Conservation (phyloP, 768 basidiomycete genomes). For the Panaeolus papilionaceus region DNA sequence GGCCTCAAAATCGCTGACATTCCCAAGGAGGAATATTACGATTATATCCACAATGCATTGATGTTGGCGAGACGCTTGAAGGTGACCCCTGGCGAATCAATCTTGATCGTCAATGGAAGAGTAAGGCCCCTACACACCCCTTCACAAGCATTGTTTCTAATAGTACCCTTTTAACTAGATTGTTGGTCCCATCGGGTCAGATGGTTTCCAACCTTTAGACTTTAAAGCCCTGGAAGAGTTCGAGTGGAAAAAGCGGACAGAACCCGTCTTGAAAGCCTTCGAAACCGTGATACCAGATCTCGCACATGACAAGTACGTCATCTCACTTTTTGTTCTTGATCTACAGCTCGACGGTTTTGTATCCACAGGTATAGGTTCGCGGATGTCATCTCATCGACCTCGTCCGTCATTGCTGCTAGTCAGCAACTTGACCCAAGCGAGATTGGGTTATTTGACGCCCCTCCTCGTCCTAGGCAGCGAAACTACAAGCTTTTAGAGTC, state of each 20-base stretch:
- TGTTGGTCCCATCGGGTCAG: conserved; percentile 70
- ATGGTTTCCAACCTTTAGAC: conserved; percentile 68
- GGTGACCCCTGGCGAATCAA: conserved; percentile 65
- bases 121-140: conserved; percentile 49
- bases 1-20: conserved; percentile 41
- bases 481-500: conserved; percentile 67
- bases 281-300: conserved; percentile 52
- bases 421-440: conserved; percentile 78
- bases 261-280: conserved; percentile 73
- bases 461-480: conserved; percentile 60
- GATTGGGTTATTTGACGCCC: conserved; percentile 72
- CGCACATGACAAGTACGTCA: conserved; percentile 30
- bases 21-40: conserved; percentile 39
- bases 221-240: conserved; percentile 73
- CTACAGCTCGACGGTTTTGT: not conserved
- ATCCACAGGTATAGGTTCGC: conserved; percentile 57
- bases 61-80: conserved; percentile 60
- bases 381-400: conserved; percentile 65
- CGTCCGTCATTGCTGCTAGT: conserved; percentile 75
- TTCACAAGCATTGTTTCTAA: not conserved
- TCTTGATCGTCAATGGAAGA: conserved; percentile 82
- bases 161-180: conserved; percentile 51
- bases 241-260: conserved; percentile 74
- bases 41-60: conserved; percentile 52
- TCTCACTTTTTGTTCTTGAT: not conserved